phyloP scores from a whole-genome alignment of 1,284 basidiomycete species.

The Irpex sp. region DNA sequence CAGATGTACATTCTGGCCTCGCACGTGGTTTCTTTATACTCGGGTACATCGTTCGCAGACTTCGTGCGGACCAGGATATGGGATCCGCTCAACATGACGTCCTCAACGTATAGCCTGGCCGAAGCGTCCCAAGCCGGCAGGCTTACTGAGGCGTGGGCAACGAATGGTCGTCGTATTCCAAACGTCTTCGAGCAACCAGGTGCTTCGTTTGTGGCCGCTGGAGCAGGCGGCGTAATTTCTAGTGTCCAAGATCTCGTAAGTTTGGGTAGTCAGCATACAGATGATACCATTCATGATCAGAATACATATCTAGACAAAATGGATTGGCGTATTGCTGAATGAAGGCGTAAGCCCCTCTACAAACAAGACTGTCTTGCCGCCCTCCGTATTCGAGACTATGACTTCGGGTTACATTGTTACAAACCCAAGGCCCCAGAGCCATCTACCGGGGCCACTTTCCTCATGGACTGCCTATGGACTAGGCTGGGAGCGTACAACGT shows the following conservation, averaged over 20 bases:
- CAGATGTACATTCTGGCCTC: constrained; percentile 33
- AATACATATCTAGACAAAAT: constrained; percentile 21
- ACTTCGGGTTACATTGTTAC: constrained; percentile 18
- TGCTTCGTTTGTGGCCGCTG: constrained; percentile 18
- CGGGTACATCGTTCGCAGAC: constrained; percentile 24
- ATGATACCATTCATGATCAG: not conserved
- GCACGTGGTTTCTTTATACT: constrained; percentile 29
- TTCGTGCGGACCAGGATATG: constrained; percentile 28
- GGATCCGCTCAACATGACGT: constrained; percentile 26
- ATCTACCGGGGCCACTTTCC: not conserved
- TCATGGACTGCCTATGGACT: constrained; percentile 21
- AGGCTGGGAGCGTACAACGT: constrained; percentile 24
- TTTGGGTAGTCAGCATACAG: too few relatives aligned
- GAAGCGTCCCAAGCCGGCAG: constrained; percentile 24
- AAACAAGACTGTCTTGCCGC: constrained; percentile 21
- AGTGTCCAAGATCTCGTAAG: constrained; percentile 25
- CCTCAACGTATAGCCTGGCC: constrained; percentile 29
- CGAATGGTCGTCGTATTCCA: constrained; percentile 26
- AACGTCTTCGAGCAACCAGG: constrained; percentile 11
- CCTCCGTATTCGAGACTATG: constrained; percentile 18
- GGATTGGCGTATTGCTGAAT: constrained; percentile 25
- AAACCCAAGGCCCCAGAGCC: too few relatives aligned
- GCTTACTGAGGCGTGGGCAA: constrained; percentile 27
- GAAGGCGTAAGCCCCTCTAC: constrained; percentile 21
- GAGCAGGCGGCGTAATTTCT: constrained; percentile 29